These are phyloP conservation scores for Psilocybe azurescens DNA, from an alignment of 768 basidiomycete genomes.

Conservation along the genomic window DNA sequence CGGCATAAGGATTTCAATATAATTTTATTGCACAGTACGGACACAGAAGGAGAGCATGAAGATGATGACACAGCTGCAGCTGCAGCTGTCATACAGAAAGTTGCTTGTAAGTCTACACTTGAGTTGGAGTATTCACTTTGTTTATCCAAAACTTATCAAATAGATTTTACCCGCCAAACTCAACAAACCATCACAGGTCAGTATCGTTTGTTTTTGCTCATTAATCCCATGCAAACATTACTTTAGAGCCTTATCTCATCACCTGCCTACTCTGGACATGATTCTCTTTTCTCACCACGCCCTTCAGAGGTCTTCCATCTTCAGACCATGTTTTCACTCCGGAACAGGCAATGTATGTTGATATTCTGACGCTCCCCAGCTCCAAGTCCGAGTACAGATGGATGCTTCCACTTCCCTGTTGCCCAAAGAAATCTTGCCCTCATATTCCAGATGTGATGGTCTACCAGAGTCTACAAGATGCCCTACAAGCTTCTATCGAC, in stretches of 20 bases:
- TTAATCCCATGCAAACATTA: constrained; percentile 3
- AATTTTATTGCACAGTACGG: constrained; percentile 15
- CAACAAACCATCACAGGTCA: background rate
- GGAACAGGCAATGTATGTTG: constrained; percentile 23
- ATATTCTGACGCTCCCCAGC: constrained; percentile 26
- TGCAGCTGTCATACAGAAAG: constrained; percentile 21
- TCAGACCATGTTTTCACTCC: constrained; percentile 23
- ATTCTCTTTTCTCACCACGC: constrained; percentile 24
- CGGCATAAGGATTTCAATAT: constrained; percentile 4
- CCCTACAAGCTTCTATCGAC: constrained; percentile 18
- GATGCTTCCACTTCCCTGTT: background rate
- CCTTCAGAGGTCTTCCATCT: constrained; percentile 11
- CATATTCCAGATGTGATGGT: background rate
- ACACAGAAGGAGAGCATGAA: constrained; percentile 29
- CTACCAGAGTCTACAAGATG: constrained; percentile 9
- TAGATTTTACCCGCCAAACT: background rate
- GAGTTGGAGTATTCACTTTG: background rate
- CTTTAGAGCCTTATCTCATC: background rate
- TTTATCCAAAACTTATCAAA: background rate
- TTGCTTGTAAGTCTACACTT: constrained; percentile 17
- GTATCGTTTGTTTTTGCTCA: background rate
- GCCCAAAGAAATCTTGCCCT: background rate
- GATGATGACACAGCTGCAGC: constrained; percentile 23
- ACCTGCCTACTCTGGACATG: background rate
- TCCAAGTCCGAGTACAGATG: constrained; percentile 20